These are phyloP conservation scores for Jimgerdemannia flammicorona DNA, from an alignment of 192 early-diverging fungal genomes.

Conservation along the genomic window DNA sequence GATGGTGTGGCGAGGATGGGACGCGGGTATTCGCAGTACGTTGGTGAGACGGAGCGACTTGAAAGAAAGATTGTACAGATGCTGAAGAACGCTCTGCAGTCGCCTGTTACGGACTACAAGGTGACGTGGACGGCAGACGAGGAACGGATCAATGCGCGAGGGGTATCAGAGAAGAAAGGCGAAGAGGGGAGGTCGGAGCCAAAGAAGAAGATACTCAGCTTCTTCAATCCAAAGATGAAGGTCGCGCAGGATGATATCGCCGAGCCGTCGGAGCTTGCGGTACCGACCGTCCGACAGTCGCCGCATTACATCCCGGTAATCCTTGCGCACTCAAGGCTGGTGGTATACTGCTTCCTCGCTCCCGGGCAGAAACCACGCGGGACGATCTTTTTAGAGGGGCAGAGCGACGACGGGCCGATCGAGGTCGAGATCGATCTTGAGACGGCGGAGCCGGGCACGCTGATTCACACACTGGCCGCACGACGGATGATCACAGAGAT, in stretches of 20 bases:
- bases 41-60: conserved; percentile 41
- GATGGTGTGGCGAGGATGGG: conserved; percentile 45
- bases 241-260: conserved; percentile 11
- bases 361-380: conserved; percentile 14
- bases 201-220: conserved; percentile 18
- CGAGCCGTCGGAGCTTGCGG: background rate
- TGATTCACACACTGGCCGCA: conserved; percentile 42
- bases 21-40: conserved; percentile 42
- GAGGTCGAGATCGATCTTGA: conserved; percentile 32
- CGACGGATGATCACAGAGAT: conserved; percentile 39
- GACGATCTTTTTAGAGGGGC: conserved; percentile 23
- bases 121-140: conserved; percentile 8
- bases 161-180: background rate
- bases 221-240: conserved; percentile 23
- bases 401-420: conserved; percentile 32
- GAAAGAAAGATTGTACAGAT: conserved; percentile 48
- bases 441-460: background rate
- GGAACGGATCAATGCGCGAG: conserved; percentile 7
- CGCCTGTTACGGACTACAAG: conserved; percentile 40
- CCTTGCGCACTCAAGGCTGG: conserved; percentile 28
- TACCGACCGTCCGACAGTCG: conserved; percentile 30
- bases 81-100: conserved; percentile 42
- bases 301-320: conserved; percentile 30
- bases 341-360: conserved; percentile 38
- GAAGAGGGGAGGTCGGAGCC: background rate